phyloP scores from a whole-genome alignment of 306 rosid species.

The Coriaria nepalensis region DNA sequence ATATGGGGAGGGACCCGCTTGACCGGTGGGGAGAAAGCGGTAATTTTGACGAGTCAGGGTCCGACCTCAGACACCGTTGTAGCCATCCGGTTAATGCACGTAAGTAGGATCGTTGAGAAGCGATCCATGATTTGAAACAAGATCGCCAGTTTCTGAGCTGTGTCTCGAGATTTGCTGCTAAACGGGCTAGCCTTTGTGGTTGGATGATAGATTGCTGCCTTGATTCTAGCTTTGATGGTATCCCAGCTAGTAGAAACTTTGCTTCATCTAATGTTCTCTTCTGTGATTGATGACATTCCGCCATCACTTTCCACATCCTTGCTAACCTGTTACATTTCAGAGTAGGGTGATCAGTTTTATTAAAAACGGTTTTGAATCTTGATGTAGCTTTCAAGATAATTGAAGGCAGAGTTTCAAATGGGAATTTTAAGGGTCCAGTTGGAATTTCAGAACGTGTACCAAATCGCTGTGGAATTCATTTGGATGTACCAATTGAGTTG shows the following conservation, averaged over 20 bases:
- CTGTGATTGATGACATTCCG: slow-evolving; percentile 69
- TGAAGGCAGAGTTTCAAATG: too few species aligned
- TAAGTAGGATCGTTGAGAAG: slow-evolving; percentile 71
- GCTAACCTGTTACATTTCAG: slow-evolving; percentile 43
- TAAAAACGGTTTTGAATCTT: neutral
- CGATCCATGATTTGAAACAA: slow-evolving; percentile 70
- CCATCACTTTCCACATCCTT: slow-evolving; percentile 97
- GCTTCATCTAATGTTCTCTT: slow-evolving; percentile 66
- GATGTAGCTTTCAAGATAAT: too few species aligned
- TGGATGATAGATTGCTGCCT: slow-evolving; percentile 32
- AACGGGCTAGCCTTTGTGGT: slow-evolving; percentile 47
- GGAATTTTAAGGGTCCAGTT: too few species aligned
- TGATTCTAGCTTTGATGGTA: slow-evolving; percentile 39
- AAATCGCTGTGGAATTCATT: too few species aligned
- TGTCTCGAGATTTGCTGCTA: slow-evolving; percentile 55
- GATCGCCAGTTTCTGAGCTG: slow-evolving; percentile 77
- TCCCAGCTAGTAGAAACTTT: slow-evolving; percentile 56
- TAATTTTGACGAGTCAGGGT: slow-evolving; percentile 40
- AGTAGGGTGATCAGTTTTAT: slow-evolving; percentile 4
- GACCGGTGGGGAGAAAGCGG: slow-evolving; percentile 52
- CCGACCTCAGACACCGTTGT: slow-evolving; percentile 51
- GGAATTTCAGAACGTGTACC: too few species aligned
- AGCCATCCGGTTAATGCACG: slow-evolving; percentile 74
- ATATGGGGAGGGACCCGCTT: slow-evolving; percentile 43
- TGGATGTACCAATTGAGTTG: too few species aligned